Evolutionary conservation across 495 filamentous ascomycete species (phyloP).

Genomic region (Polyplosphaeria fusca): DNA sequence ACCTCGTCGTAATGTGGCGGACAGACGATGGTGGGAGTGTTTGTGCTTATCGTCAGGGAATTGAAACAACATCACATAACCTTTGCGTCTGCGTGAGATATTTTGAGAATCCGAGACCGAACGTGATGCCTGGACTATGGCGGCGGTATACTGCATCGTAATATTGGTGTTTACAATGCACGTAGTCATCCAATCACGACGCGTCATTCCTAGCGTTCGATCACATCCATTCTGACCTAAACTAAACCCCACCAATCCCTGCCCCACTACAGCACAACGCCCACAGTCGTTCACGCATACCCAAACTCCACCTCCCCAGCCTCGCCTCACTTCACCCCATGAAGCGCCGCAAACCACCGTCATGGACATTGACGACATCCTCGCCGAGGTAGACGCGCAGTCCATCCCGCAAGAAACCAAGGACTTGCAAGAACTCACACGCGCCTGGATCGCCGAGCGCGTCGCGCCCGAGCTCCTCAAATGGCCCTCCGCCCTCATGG

Average conservation of each 20-base stretch:
- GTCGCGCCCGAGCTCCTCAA: conserved; percentile 78
- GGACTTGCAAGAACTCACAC: conserved; percentile 81
- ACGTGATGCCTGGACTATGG: no score
- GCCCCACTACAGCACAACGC: background rate
- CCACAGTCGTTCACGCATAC: background rate
- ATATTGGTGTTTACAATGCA: background rate
- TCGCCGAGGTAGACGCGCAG: conserved; percentile 27
- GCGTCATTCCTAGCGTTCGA: conserved; percentile 7
- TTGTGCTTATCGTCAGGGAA: conserved; percentile 12
- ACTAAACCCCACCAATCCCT: background rate
- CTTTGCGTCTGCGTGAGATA: no score
- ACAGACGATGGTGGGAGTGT: conserved; percentile 14
- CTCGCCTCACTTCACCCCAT: conserved; percentile 1
- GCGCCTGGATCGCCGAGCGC: conserved; percentile 88
- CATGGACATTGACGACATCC: conserved; percentile 38
- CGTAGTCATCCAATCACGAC: conserved; percentile 13
- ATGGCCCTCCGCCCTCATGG: conserved; percentile 64
- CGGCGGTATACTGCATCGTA: no score
- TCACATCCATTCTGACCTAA: no score
- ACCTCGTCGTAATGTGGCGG: conserved; percentile 33
- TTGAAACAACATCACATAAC: conserved; percentile 17
- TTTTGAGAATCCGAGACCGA: no score
- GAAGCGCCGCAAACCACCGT: conserved; percentile 14
- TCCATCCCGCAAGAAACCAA: conserved; percentile 39
- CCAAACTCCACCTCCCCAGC: background rate